phyloP scores from a whole-genome alignment of 805 yeast genomes.

The Hanseniaspora meyeri region DNA sequence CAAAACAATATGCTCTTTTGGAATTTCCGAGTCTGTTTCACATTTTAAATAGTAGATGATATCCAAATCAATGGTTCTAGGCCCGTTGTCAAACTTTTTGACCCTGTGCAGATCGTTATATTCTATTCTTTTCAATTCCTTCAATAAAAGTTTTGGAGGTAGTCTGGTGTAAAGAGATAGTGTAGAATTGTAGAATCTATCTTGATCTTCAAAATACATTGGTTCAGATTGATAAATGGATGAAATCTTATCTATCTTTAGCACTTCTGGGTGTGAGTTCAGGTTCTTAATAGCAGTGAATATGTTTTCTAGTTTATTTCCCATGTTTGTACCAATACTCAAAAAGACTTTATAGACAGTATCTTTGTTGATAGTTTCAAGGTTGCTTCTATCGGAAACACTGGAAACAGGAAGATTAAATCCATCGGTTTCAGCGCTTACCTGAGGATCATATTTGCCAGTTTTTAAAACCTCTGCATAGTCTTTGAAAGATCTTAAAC shows the following conservation, averaged over 20 bases:
- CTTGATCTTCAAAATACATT: slow-evolving; percentile 76
- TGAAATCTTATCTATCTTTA: slow-evolving; percentile 50
- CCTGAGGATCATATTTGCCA: background rate
- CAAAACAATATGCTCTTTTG: slow-evolving; percentile 29
- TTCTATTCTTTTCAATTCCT: slow-evolving; percentile 61
- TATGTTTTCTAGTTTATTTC: slow-evolving; percentile 57
- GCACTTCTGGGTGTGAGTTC: slow-evolving; percentile 26
- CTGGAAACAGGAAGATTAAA: slow-evolving; percentile 30
- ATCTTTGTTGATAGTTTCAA: background rate
- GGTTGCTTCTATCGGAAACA: slow-evolving; percentile 1
- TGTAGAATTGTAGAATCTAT: slow-evolving; percentile 75
- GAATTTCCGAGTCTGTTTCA: slow-evolving; percentile 18
- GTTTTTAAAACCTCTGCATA: slow-evolving; percentile 21
- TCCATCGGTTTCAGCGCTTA: background rate
- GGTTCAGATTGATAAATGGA: slow-evolving; percentile 81
- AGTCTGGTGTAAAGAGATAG: slow-evolving; percentile 49
- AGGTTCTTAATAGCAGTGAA: slow-evolving; percentile 37
- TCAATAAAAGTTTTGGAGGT: slow-evolving; percentile 52
- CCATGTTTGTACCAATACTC: slow-evolving; percentile 85
- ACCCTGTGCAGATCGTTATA: slow-evolving; percentile 56
- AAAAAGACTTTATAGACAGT: slow-evolving; percentile 39
- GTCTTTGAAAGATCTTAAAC: slow-evolving; percentile 37
- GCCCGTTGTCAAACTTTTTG: slow-evolving; percentile 79
- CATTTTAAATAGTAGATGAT: slow-evolving; percentile 46
- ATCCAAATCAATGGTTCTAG: slow-evolving; percentile 83